Evolutionary conservation across 148 eudicot species (phyloP).

Genomic region (Diospyros lotus): DNA sequence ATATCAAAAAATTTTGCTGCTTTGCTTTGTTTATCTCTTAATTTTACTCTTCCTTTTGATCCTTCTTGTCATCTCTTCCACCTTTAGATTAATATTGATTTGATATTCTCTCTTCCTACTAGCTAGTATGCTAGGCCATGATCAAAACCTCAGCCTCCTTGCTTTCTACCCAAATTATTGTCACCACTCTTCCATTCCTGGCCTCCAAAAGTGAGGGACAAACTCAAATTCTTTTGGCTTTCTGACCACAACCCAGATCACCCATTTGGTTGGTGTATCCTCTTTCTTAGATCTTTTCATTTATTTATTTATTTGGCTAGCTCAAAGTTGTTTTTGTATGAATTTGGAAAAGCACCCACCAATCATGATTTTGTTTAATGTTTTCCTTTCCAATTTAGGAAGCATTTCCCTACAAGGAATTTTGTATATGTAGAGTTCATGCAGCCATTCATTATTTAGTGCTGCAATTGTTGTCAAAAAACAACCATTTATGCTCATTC

Average conservation of each 20-base stretch:
- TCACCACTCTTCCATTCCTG: constrained; percentile 2
- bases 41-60: constrained; percentile 17
- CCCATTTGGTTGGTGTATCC: not conserved
- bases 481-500: not conserved
- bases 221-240: constrained; percentile 20
- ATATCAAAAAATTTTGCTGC: too few species aligned
- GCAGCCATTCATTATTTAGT: constrained; percentile 10
- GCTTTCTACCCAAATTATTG: not conserved
- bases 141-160: not conserved
- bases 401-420: not conserved
- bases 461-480: constrained; percentile 2
- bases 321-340: not conserved
- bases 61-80: constrained; percentile 23
- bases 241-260: constrained; percentile 17
- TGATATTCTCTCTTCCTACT: not conserved
- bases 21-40: not conserved
- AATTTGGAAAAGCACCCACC: constrained; percentile 9
- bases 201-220: constrained; percentile 28
- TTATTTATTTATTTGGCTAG: constrained; percentile 1
- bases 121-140: not conserved
- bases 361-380: constrained; percentile 10
- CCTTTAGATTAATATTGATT: constrained; percentile 8
- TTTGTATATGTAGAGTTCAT: constrained; percentile 8
- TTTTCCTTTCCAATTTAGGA: constrained; percentile 21
- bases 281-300: not conserved